phyloP scores from a whole-genome alignment of 2,329 filamentous ascomycete species.

The Dactylellina cionopaga region DNA sequence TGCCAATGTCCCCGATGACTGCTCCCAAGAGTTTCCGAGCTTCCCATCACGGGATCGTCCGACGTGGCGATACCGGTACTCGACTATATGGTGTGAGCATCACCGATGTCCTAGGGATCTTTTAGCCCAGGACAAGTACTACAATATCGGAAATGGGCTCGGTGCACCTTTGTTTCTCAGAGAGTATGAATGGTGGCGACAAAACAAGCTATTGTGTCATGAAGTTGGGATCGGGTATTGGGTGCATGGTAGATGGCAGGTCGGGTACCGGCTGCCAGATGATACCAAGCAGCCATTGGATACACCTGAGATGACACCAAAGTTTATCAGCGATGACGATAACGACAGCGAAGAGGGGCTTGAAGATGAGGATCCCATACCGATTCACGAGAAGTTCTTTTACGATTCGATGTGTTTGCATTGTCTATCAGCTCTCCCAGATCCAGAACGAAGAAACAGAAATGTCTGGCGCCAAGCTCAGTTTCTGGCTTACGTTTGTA shows the following conservation, averaged over 20 bases:
- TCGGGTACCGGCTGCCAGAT: slow-evolving; percentile 9
- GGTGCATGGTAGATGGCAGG: slow-evolving; percentile 33
- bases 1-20: background rate
- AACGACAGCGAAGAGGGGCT: no score
- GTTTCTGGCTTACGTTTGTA: slow-evolving; percentile 16
- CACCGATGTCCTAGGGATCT: slow-evolving; percentile 36
- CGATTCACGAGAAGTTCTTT: slow-evolving; percentile 30
- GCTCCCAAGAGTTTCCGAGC: background rate
- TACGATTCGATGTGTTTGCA: slow-evolving; percentile 32
- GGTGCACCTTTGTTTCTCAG: slow-evolving; percentile 15
- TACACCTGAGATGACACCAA: no score
- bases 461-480: background rate
- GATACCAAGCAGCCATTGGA: no score
- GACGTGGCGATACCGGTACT: background rate
- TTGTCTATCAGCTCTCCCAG: slow-evolving; percentile 14
- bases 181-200: slow-evolving; percentile 28
- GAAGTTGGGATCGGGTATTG: slow-evolving; percentile 30
- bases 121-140: slow-evolving; percentile 11
- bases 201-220: background rate
- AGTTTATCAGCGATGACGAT: background rate
- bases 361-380: slow-evolving; percentile 1
- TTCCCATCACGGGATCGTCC: background rate
- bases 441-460: background rate
- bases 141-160: slow-evolving; percentile 1
- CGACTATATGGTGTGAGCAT: slow-evolving; percentile 44